These are phyloP conservation scores for Hypsizygus ulmarius DNA, from an alignment of 1,284 basidiomycete genomes.

Conservation along the genomic window DNA sequence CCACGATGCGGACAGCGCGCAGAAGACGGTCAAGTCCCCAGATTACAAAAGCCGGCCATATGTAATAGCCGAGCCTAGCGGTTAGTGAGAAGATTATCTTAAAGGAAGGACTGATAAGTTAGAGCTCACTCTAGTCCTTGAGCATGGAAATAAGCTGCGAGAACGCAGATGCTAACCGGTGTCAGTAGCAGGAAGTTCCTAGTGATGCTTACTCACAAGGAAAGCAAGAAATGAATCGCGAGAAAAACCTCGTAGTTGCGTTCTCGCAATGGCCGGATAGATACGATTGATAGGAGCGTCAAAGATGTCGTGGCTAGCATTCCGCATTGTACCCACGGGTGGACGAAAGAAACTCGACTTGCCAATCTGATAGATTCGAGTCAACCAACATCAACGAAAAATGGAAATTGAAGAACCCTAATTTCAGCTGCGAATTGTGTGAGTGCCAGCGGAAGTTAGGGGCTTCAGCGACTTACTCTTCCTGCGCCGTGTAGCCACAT, in stretches of 20 bases:
- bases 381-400: too few relatives aligned
- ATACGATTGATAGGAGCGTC: conserved; percentile 38
- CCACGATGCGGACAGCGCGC: conserved; percentile 42
- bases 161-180: conserved; percentile 38
- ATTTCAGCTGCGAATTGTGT: conserved; percentile 14
- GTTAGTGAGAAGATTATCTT: not conserved
- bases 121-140: conserved; percentile 7
- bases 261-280: conserved; percentile 43
- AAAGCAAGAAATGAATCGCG: conserved; percentile 38
- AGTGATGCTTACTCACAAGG: conserved; percentile 43
- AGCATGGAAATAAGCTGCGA: conserved; percentile 43
- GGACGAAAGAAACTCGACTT: not conserved
- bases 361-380: too few relatives aligned
- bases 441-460: not conserved
- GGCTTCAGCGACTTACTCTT: conserved; percentile 32
- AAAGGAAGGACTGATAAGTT: not conserved
- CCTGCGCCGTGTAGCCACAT: conserved; percentile 49
- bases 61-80: conserved; percentile 21
- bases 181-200: too few relatives aligned
- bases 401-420: conserved; percentile 17
- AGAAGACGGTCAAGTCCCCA: conserved; percentile 57
- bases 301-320: conserved; percentile 37
- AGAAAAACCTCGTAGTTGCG: conserved; percentile 48
- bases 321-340: conserved; percentile 40
- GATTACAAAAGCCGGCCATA: conserved; percentile 50